Conservation (phyloP, 164 flowering plant genomes). For the Macadamia integrifolia region DNA sequence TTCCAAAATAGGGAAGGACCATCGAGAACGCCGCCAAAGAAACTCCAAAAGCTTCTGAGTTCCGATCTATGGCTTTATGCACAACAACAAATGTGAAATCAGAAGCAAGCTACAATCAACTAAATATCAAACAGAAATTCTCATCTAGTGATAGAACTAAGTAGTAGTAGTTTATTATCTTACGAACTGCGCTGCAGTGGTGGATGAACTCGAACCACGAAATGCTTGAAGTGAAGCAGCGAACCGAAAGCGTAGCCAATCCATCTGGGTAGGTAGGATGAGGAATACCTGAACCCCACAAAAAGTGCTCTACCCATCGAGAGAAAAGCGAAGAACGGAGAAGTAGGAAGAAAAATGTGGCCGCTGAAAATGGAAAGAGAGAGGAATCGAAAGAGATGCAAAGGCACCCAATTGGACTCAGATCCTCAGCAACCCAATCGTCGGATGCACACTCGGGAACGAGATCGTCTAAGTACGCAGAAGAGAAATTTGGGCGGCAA, state of each 20-base stretch:
- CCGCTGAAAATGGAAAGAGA: neutral
- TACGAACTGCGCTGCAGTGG: conserved; percentile 66
- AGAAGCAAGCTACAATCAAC: neutral
- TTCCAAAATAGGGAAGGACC: conserved; percentile 68
- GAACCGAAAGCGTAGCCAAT: conserved; percentile 71
- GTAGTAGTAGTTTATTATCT: neutral
- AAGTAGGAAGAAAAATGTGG: conserved; percentile 17
- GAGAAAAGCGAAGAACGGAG: conserved; percentile 91
- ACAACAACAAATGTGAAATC: conserved; percentile 1
- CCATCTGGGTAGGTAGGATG: conserved; percentile 87
- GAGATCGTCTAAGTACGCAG: too few species aligned
- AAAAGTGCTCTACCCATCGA: conserved; percentile 33
- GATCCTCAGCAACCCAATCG: too few species aligned
- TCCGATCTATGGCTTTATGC: conserved; percentile 23
- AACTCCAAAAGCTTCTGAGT: conserved; percentile 67
- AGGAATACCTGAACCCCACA: conserved; percentile 54
- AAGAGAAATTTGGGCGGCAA: neutral
- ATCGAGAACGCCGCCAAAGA: conserved; percentile 69
- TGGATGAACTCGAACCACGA: conserved; percentile 37
- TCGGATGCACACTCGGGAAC: too few species aligned
- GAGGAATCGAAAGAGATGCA: neutral
- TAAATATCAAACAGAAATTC: neutral
- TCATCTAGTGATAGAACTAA: neutral
- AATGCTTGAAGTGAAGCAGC: conserved; percentile 62
- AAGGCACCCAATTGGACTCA: too few species aligned